phyloP scores from a whole-genome alignment of 306 rosid species.

The Cucurbita maxima region DNA sequence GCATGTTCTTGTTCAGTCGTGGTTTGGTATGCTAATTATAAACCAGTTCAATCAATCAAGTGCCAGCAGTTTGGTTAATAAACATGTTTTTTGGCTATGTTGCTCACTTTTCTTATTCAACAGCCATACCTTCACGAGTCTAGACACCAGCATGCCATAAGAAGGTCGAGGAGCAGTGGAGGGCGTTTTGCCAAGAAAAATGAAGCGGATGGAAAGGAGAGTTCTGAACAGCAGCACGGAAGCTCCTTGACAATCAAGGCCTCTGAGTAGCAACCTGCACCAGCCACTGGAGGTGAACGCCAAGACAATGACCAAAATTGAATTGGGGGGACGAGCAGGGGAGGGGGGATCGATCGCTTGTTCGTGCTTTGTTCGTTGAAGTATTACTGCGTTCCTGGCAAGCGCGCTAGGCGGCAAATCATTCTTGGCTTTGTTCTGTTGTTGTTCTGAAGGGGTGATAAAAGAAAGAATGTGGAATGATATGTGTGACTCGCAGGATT shows the following conservation, averaged over 20 bases:
- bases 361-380: not conserved
- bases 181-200: slow-evolving; percentile 89
- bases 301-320: slow-evolving; percentile 10
- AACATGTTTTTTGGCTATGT: not conserved
- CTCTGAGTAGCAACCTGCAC: slow-evolving; percentile 45
- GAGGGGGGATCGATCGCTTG: slow-evolving; percentile 17
- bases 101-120: slow-evolving; percentile 3
- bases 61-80: not conserved
- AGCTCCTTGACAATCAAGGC: slow-evolving; percentile 37
- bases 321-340: not conserved
- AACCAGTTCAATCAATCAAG: not conserved
- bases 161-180: slow-evolving; percentile 79
- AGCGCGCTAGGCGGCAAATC: slow-evolving; percentile 68
- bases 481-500: not conserved
- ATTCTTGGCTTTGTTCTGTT: slow-evolving; percentile 75
- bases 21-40: not conserved
- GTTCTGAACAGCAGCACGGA: slow-evolving; percentile 48
- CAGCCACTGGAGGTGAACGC: slow-evolving; percentile 42
- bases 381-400: slow-evolving; percentile 26
- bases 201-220: slow-evolving; percentile 24
- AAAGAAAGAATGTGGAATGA: not conserved
- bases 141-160: slow-evolving; percentile 90
- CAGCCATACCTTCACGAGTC: slow-evolving; percentile 99
- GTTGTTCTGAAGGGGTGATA: not conserved
- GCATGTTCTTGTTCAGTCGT: not conserved